Evolutionary conservation across 2,329 filamentous ascomycete species (phyloP).

Genomic region (Phyllosticta capitalensis): DNA sequence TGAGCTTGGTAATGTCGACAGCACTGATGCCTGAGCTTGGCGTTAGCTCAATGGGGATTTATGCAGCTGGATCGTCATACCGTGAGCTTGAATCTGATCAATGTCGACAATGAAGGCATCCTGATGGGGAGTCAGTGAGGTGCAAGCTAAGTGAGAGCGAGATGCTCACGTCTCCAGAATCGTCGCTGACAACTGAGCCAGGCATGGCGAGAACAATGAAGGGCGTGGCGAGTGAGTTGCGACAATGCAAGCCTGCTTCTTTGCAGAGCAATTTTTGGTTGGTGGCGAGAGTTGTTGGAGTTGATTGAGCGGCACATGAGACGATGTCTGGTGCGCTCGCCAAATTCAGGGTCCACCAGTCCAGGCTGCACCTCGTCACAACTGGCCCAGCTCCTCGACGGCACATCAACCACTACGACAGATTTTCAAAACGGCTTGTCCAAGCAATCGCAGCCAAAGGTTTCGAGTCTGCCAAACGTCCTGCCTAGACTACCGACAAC

Average conservation of each 20-base stretch:
- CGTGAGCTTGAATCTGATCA: slow-evolving; percentile 56
- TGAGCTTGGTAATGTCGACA: slow-evolving; percentile 57
- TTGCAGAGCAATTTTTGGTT: not conserved
- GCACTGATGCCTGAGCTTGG: slow-evolving; percentile 47
- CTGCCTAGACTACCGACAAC: slow-evolving; percentile 13
- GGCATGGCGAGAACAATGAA: slow-evolving; percentile 32
- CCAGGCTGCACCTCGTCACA: slow-evolving; percentile 1
- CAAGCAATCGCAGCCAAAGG: slow-evolving; percentile 9
- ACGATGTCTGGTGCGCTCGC: no score
- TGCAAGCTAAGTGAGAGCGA: not conserved
- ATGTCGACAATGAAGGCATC: slow-evolving; percentile 55
- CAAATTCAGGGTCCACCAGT: not conserved
- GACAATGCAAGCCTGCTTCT: not conserved
- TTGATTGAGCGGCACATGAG: no score
- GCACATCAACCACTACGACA: slow-evolving; percentile 4
- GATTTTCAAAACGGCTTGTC: not conserved
- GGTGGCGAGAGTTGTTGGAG: not conserved
- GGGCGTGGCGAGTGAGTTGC: not conserved
- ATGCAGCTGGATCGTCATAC: slow-evolving; percentile 27
- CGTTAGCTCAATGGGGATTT: slow-evolving; percentile 6
- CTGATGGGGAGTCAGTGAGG: slow-evolving; percentile 15
- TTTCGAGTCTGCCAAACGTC: slow-evolving; percentile 11
- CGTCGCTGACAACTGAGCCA: slow-evolving; percentile 44
- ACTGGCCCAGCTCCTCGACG: slow-evolving; percentile 4
- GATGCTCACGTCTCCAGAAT: slow-evolving; percentile 40